phyloP scores from a whole-genome alignment of 2,329 filamentous ascomycete genomes.

The Leptodontidium sp. region DNA sequence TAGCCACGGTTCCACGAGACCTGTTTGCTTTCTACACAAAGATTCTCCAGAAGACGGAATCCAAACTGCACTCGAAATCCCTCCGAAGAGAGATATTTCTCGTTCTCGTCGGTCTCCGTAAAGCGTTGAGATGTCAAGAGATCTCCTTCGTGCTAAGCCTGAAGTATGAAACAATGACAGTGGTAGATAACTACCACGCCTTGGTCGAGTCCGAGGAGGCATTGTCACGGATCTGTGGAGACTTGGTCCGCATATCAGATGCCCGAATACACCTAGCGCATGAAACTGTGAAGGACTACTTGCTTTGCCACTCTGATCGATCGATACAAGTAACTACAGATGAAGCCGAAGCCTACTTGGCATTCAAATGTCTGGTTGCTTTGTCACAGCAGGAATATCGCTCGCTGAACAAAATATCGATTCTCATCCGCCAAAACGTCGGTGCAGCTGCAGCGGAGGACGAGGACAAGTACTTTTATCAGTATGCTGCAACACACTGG shows the following conservation, averaged over 20 bases:
- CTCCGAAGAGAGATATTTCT: conserved; percentile 4
- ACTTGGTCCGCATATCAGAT: not conserved
- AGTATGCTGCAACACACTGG: conserved; percentile 11
- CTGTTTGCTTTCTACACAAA: not conserved
- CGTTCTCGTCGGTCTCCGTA: conserved; percentile 1
- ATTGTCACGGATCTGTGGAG: not conserved
- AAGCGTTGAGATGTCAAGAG: conserved; percentile 7
- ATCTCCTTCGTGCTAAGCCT: not conserved
- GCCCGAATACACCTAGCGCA: not conserved
- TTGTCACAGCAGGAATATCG: conserved; percentile 8
- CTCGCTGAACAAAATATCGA: conserved; percentile 3
- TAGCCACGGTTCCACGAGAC: not conserved
- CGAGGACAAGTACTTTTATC: conserved; percentile 3
- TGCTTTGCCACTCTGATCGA: not conserved
- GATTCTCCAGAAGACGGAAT: not conserved
- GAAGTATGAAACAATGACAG: not conserved
- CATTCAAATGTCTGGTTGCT: not conserved
- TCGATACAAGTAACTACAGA: not conserved
- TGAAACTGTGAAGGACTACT: not conserved
- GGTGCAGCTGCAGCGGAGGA: not conserved
- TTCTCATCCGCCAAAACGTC: not conserved
- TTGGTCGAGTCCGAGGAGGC: conserved; percentile 1
- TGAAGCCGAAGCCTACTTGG: conserved; percentile 2
- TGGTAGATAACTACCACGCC: not conserved
- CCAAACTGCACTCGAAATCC: not conserved